A percentile compares a stretch with the other conserved stretches of the same genome.
Conservation (phyloP, 164 flowering plant species). For the Echeveria elegans region DNA sequence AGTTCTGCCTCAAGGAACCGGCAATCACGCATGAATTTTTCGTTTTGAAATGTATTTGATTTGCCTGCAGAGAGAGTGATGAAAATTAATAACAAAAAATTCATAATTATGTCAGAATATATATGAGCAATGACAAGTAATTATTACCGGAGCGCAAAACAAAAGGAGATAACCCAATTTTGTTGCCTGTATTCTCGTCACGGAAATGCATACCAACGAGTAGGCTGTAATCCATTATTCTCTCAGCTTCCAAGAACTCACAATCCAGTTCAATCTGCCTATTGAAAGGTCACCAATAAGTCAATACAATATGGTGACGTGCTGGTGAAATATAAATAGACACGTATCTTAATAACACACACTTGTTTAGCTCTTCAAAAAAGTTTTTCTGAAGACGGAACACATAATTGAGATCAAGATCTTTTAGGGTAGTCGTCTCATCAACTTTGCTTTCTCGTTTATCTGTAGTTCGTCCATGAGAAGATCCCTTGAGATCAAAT, state of each 20-base stretch:
- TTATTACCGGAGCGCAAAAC: slow-evolving; percentile 46
- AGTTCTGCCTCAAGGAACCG: slow-evolving; percentile 61
- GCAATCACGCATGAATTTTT: slow-evolving; percentile 53
- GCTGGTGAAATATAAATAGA: neutral
- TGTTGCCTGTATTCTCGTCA: slow-evolving; percentile 51
- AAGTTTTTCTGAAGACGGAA: slow-evolving; percentile 56
- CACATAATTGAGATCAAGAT: slow-evolving; percentile 71
- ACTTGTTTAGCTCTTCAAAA: slow-evolving; percentile 69
- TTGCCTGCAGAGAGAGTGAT: slow-evolving; percentile 30
- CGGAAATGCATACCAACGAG: slow-evolving; percentile 85
- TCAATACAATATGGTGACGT: neutral
- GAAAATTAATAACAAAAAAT: neutral
- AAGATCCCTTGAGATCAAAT: slow-evolving; percentile 83
- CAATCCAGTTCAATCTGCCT: slow-evolving; percentile 87
- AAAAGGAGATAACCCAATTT: slow-evolving; percentile 63
- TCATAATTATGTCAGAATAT: neutral
- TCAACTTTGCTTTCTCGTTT: slow-evolving; percentile 54
- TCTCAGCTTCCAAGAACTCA: slow-evolving; percentile 73
- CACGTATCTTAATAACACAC: slow-evolving; percentile 15
- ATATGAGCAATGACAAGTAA: neutral
- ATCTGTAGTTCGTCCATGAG: slow-evolving; percentile 74
- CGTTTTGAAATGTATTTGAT: slow-evolving; percentile 44
- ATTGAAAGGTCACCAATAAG: slow-evolving; percentile 7
- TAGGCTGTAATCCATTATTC: slow-evolving; percentile 90
- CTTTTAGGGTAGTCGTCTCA: slow-evolving; percentile 79